A percentile compares a stretch with the other conserved stretches of the same genome.
Conservation (phyloP, 2,329 filamentous ascomycete genomes). For the Alternaria dauci region DNA sequence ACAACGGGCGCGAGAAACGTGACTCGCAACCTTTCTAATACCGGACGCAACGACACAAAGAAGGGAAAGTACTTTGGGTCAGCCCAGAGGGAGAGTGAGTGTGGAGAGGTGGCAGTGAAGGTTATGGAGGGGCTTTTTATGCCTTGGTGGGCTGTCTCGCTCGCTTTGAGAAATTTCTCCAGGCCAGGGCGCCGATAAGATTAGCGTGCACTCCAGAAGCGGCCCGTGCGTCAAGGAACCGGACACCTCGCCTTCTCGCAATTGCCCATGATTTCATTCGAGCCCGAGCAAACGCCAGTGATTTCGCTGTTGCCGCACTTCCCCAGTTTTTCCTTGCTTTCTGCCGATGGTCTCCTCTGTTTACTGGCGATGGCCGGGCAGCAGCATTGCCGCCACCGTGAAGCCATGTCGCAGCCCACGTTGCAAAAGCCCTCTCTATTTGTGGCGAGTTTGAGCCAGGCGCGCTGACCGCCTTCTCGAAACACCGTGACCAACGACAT, state of each 20-base stretch:
- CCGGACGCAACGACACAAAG: conserved; percentile 38
- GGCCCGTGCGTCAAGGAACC: conserved; percentile 17
- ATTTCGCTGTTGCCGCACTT: conserved; percentile 26
- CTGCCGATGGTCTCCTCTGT: neutral
- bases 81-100: conserved; percentile 33
- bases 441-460: conserved; percentile 34
- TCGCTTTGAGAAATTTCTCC: conserved; percentile 29
- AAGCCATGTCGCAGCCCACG: conserved; percentile 24
- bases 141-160: conserved; percentile 25
- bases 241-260: conserved; percentile 8
- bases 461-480: conserved; percentile 38
- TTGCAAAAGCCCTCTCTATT: conserved; percentile 28
- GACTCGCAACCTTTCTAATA: conserved; percentile 34
- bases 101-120: conserved; percentile 23
- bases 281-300: conserved; percentile 4
- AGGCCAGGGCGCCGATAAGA: conserved; percentile 33
- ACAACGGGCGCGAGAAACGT: conserved; percentile 25
- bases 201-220: conserved; percentile 18
- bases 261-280: conserved; percentile 17
- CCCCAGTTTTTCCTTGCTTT: conserved; percentile 11
- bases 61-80: conserved; percentile 41
- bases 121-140: conserved; percentile 36
- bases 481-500: conserved; percentile 19
- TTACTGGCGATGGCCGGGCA: conserved; percentile 5
- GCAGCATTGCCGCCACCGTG: conserved; percentile 5